phyloP scores from a whole-genome alignment of 257 asterid genomes.

The Handroanthus guayacan region DNA sequence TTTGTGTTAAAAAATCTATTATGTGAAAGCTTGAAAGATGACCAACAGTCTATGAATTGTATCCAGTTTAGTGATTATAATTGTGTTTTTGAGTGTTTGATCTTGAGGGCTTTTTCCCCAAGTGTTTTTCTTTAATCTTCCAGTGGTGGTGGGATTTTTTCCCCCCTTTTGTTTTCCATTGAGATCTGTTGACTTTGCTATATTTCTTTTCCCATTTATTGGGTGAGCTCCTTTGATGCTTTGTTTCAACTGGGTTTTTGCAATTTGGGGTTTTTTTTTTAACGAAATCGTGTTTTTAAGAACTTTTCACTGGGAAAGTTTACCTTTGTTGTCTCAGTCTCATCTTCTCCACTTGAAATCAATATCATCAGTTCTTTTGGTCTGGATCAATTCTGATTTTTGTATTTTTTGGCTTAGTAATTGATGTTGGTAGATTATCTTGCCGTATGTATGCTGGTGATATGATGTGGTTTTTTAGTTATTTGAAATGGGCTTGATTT shows the following conservation, averaged over 20 bases:
- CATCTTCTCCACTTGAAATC: neutral
- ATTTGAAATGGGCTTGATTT: slow-evolving; percentile 35
- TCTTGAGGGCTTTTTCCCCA: neutral
- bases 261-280: neutral
- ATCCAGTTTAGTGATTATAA: neutral
- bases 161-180: neutral
- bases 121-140: neutral
- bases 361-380: neutral
- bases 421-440: slow-evolving; percentile 14
- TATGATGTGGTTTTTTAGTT: slow-evolving; percentile 34
- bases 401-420: neutral
- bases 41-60: neutral
- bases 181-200: neutral
- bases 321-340: neutral
- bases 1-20: neutral
- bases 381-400: neutral
- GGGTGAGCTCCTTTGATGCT: neutral
- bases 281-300: neutral
- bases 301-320: neutral
- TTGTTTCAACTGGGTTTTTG: neutral
- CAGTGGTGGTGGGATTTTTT: neutral
- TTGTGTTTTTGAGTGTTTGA: neutral
- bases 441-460: neutral
- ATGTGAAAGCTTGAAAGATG: neutral
- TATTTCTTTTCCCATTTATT: neutral